Conservation (phyloP, 257 asterid genomes). For the Schizonepeta tenuifolia region DNA sequence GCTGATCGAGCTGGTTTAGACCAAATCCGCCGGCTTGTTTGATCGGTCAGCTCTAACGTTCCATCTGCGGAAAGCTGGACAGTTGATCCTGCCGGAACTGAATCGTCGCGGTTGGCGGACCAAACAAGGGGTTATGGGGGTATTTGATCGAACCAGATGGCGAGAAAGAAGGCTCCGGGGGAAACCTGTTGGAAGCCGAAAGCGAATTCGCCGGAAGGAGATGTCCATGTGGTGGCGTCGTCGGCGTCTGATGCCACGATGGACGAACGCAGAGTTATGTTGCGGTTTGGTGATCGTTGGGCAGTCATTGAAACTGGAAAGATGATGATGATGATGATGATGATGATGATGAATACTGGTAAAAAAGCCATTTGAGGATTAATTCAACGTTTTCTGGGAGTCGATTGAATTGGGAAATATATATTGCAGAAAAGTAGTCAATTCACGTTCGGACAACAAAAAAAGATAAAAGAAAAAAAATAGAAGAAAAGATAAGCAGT, state of each 20-base stretch:
- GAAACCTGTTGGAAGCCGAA: constrained; percentile 40
- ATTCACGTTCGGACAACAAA: too few species aligned
- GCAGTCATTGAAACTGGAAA: background rate
- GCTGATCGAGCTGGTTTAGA: too few species aligned
- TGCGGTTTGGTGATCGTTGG: too few species aligned
- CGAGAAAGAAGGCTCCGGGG: constrained; percentile 41
- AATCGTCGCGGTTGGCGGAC: constrained; percentile 45
- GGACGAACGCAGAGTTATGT: too few species aligned
- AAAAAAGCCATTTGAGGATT: too few species aligned
- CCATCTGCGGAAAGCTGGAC: constrained; percentile 32
- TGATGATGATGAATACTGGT: too few species aligned
- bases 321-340: background rate
- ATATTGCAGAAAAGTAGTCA: too few species aligned
- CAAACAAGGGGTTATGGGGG: constrained; percentile 40
- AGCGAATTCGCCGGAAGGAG: constrained; percentile 50
- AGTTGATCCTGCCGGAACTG: constrained; percentile 30
- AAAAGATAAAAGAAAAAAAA: too few species aligned
- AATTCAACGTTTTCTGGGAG: too few species aligned
- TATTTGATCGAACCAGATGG: constrained; percentile 45
- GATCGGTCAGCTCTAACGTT: constrained; percentile 22
- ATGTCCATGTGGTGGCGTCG: constrained; percentile 30
- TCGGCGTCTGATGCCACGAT: too few species aligned
- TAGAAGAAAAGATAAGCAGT: too few species aligned
- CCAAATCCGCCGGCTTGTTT: constrained; percentile 31
- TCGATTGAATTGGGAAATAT: too few species aligned